Evolutionary conservation across 1,139 yeast species (phyloP), one percentile per base, ranked within the genome.

Genomic region (Taphrina wiesneri): DNA sequence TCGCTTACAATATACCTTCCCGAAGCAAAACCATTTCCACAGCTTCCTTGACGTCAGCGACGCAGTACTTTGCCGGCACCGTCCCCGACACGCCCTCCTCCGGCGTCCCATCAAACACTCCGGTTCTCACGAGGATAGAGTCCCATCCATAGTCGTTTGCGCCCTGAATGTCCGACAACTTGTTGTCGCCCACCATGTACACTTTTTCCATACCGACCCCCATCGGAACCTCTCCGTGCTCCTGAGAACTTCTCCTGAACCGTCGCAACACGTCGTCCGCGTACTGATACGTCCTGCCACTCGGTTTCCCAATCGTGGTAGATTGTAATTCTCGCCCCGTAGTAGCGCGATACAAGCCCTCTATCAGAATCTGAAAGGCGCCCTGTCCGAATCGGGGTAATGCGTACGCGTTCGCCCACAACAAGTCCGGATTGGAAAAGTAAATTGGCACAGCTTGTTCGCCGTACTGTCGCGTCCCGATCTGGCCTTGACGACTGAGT

Each of bases 111-210:
- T 41, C 98, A 76, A 88, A 88, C 67, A 89, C 96, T 0, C 99
- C 99, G 0, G 97, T 88, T 70, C 86, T 81, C 47, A 93, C 90
- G 56, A 93, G 81, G 56, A 90, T 82, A 21, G 93, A 86, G 62
- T 87, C 85, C 98, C 98, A 93, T 1, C 97, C 96, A 74, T 86
- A 85, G 67, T 80, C 80, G 72, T 88, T 87, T 1, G 97, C 99
- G 0, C 99, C 99, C 69, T 82, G 81, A 60, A 93, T 93, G 74
- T 93, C 99, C 63, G 92, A 85, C 30, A 87, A 93, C 1, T 97
- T 98, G 75, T 93, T 93, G 76, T 93, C 99, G 28, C 99, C 99
- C 34, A 93, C 89, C 99, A 93, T 93, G 77, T 82, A 92, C 1
- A 93, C 87, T 45, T 60, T 74, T 13, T 67, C 67, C 26, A 11